phyloP scores from a whole-genome alignment of 495 filamentous ascomycete species.

The Choiromyces venosus region DNA sequence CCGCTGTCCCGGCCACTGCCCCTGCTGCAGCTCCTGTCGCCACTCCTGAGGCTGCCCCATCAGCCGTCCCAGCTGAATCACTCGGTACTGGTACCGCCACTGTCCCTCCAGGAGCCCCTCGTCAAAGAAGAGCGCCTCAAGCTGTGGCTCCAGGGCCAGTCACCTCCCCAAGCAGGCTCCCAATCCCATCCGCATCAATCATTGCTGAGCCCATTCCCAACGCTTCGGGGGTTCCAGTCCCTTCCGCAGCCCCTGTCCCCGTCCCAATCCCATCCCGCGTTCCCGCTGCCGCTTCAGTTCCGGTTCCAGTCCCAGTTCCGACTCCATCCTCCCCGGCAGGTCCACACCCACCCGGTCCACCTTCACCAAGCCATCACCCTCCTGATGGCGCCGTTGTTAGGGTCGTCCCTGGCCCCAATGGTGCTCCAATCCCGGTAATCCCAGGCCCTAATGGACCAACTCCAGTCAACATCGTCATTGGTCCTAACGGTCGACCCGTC shows the following conservation, averaged over 20 bases:
- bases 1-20: no score
- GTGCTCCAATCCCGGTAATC: conserved; percentile 11
- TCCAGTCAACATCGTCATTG: conserved; percentile 12
- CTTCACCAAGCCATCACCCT: not conserved
- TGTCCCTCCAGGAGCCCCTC: not conserved
- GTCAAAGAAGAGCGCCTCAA: not conserved
- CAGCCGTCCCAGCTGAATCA: no score
- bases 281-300: conserved; percentile 1
- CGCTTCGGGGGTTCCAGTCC: not conserved
- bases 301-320: not conserved
- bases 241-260: not conserved
- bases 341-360: not conserved
- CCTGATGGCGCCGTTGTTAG: conserved; percentile 6
- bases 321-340: not conserved
- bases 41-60: no score
- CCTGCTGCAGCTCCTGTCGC: not conserved
- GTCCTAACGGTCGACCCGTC: conserved; percentile 12
- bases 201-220: not conserved
- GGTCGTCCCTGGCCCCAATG: conserved; percentile 12
- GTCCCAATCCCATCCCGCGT: not conserved
- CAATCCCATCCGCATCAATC: not conserved
- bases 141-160: not conserved
- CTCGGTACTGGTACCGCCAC: no score
- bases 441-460: conserved; percentile 12
- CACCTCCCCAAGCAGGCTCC: not conserved